Conservation (phyloP, 2,329 filamentous ascomycete species). For the Colletotrichum aenigma region DNA sequence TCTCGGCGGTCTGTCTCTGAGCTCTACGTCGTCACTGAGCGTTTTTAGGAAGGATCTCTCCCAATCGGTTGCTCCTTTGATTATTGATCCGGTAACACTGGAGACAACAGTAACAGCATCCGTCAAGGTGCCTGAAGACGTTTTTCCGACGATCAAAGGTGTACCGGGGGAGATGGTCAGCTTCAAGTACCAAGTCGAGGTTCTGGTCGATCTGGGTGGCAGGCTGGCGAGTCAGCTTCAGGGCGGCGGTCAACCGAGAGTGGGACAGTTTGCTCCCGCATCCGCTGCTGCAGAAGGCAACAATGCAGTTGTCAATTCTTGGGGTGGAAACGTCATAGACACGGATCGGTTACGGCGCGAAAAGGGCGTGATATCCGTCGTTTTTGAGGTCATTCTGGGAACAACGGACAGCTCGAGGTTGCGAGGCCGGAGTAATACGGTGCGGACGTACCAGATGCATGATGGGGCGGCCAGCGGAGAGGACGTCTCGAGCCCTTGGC, state of each 20-base stretch:
- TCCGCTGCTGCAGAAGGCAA: slow-evolving; percentile 39
- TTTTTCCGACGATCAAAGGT: slow-evolving; percentile 87
- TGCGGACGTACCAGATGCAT: slow-evolving; percentile 25
- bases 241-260: slow-evolving; percentile 60
- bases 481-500: slow-evolving; percentile 25
- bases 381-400: slow-evolving; percentile 87
- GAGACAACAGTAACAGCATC: slow-evolving; percentile 81
- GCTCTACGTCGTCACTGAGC: slow-evolving; percentile 84
- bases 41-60: slow-evolving; percentile 95
- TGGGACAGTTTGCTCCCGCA: slow-evolving; percentile 34
- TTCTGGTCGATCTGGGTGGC: slow-evolving; percentile 89
- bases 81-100: slow-evolving; percentile 82
- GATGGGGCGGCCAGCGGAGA: slow-evolving; percentile 35
- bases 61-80: slow-evolving; percentile 85
- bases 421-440: slow-evolving; percentile 20
- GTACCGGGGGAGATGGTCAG: slow-evolving; percentile 94
- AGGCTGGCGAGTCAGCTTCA: slow-evolving; percentile 78
- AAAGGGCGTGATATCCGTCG: slow-evolving; percentile 87
- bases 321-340: slow-evolving; percentile 77
- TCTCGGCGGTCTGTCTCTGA: slow-evolving; percentile 83
- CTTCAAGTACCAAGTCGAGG: slow-evolving; percentile 93
- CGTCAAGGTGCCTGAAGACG: slow-evolving; percentile 86
- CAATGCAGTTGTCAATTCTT: slow-evolving; percentile 53
- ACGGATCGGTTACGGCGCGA: slow-evolving; percentile 86
- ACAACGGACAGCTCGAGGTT: slow-evolving; percentile 72